Base-by-base conservation (phyloP, 345 rosid genomes). In the Brassica nigra region DNA sequence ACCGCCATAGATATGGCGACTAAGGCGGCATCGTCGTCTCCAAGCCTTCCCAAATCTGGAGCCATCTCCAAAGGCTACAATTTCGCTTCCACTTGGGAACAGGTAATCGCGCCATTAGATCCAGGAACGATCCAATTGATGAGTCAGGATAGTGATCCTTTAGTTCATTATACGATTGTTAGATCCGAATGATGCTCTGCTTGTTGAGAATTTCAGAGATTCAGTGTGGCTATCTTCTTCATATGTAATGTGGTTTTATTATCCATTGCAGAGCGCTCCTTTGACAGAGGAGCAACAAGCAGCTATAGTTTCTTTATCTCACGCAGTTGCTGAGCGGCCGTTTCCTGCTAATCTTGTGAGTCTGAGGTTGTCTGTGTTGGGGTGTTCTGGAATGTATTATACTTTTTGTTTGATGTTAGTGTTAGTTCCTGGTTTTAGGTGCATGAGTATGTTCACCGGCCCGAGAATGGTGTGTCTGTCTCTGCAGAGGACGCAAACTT, bases 61-160 rank as follows among this genome's bases (percentile, higher is more conserved):
- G 97, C 97, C 65, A 84, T 95, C 75, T 91, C 94, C 78, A 92
- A 70, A 84, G 97, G 97, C 83, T 91, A 92, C 91, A 91, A 89
- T 84, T 95, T 95, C 87, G 89, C 97, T 75, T 95, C 95, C 39
- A 88, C 92, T 66, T 95, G 99, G 97, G 99, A 95, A 75, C 97
- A 91, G 94, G 99, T 92, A 76, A 74, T 47, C 61, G 31, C 74
- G 33, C 34, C n/a, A 12, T 62, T 69, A 6, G 47, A 74, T 75
- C 70, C 57, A 33, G 16, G 66, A 54, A 55, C 8, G 4, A 2
- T 49, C 20, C 23, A 33, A 39, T 44, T 68, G 58, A 74, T 52
- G 6, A 33, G 34, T 10, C 5, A 74, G 14, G 73, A n/a, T 52
- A 52, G 18, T 52, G 57, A 52, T 52, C 57, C 7, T 2, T 49